These are phyloP conservation scores for Lithospermum erythrorhizon DNA, from an alignment of 257 asterid species.

Conservation along the genomic window DNA sequence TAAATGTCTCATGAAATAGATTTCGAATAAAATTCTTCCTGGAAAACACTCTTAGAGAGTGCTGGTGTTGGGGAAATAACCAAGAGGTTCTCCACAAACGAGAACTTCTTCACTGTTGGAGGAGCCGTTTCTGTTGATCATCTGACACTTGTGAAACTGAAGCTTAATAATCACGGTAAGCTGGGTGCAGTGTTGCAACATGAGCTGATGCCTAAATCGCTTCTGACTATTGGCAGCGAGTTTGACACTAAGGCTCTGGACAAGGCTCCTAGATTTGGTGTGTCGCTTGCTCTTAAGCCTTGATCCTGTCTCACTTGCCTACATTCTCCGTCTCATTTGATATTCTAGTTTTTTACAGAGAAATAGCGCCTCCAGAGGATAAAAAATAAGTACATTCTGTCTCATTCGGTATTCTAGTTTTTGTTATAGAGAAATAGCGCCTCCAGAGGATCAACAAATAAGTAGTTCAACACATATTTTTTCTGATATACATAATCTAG, in stretches of 20 bases:
- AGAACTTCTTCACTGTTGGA: conserved; percentile 74
- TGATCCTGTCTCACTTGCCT: conserved; percentile 12
- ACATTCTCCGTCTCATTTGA: conserved; percentile 7
- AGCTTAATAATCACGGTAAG: conserved; percentile 69
- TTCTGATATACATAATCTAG: not conserved
- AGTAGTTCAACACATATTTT: conserved; percentile 21
- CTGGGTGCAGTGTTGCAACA: conserved; percentile 66
- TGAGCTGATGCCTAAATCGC: conserved; percentile 49
- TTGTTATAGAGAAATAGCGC: conserved; percentile 15
- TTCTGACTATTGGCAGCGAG: conserved; percentile 59
- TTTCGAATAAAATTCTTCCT: too few relatives aligned
- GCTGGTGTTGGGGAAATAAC: conserved; percentile 60
- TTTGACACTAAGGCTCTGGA: conserved; percentile 80
- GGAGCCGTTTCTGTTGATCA: conserved; percentile 56
- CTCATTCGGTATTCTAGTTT: conserved; percentile 9
- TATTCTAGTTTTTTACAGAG: conserved; percentile 11
- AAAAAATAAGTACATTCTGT: conserved; percentile 24
- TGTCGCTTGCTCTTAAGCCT: conserved; percentile 59
- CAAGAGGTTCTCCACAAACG: conserved; percentile 61
- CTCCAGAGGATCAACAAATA: conserved; percentile 23
- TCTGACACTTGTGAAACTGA: conserved; percentile 47
- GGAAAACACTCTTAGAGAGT: too few relatives aligned
- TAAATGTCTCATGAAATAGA: too few relatives aligned
- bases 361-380: conserved; percentile 18
- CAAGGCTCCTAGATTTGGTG: conserved; percentile 60